Evolutionary conservation across 495 filamentous ascomycete species (phyloP), one percentile per base, ranked within the genome.

Genomic region (Tuber aestivum): DNA sequence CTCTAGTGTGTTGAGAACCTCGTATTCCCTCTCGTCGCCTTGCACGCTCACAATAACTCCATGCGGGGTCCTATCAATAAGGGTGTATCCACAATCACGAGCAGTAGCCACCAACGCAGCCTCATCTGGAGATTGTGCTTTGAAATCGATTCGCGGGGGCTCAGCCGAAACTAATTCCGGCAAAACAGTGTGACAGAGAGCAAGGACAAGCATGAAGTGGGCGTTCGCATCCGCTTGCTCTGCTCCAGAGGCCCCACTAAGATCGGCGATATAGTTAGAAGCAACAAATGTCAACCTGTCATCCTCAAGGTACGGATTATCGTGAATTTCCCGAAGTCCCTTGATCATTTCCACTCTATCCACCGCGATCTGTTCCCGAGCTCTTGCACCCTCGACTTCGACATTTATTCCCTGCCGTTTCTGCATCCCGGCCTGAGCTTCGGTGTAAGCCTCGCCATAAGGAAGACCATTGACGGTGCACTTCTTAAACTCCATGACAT

Each of bases 401-500:
- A 92, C 91, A 84, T 98, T 89, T 65, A 94, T 88, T 69, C 96
- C 96, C 84, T 93, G 87, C 48, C 95, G 89, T 84, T 93, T 92
- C 83, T 95, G 92, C 92, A 98, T 94, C 65, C 96, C 96, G 70
- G 94, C 91, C 83, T 96, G 92, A 0, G 96, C 96, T 84, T 99
- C 96, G 0, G 96, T 98, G 82, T 97, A 98, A 0, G 96, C 96
- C 85, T 98, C 96, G 69, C 96, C 96, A 81, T 99, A 99, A 14
- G 94, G 89, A 72, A 94, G 87, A 16, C 96, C 95, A 82, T 98
- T 97, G 83, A 99, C 90, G 27, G 93, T 96, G 75, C 90, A 92
- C 82, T 99, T 99, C 84, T 97, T 98, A 89, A 97, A 99, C 85
- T 99, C 96, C 96, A 99, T 99, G 71, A 98, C 93, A 83, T 99